These are phyloP conservation scores for Clavulina sp. DNA, from an alignment of 768 basidiomycete species.

Conservation along the genomic window DNA sequence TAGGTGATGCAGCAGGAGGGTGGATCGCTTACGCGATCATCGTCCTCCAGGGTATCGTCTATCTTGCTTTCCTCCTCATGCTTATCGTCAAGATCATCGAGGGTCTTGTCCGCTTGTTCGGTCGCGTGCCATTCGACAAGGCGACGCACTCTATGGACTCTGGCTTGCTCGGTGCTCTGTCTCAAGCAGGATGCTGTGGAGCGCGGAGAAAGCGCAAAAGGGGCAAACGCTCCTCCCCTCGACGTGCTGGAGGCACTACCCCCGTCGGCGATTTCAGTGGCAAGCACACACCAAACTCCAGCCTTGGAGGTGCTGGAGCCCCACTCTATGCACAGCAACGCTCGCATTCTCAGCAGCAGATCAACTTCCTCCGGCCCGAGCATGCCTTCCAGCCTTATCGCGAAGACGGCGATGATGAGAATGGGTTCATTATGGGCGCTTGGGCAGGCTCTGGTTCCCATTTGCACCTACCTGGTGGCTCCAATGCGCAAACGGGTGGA, in stretches of 20 bases:
- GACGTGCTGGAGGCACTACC: constrained; percentile 17
- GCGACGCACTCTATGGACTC: constrained; percentile 64
- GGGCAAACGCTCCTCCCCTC: constrained; percentile 15
- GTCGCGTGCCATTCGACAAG: constrained; percentile 67
- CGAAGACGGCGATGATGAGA: constrained; percentile 58
- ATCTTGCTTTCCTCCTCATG: constrained; percentile 67
- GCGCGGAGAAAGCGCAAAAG: constrained; percentile 24
- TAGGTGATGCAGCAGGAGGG: constrained; percentile 60
- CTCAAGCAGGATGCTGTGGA: constrained; percentile 49
- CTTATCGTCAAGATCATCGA: constrained; percentile 74
- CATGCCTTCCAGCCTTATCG: constrained; percentile 58
- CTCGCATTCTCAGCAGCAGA: background rate
- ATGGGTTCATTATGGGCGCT: constrained; percentile 84
- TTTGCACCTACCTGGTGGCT: background rate
- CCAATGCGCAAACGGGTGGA: constrained; percentile 23
- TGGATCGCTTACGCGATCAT: constrained; percentile 94
- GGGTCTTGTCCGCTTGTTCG: constrained; percentile 58
- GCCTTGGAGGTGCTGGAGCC: background rate
- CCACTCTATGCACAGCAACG: background rate
- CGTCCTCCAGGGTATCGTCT: constrained; percentile 59
- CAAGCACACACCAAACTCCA: constrained; percentile 15
- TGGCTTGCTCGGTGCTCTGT: constrained; percentile 73
- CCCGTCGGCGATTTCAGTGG: constrained; percentile 4
- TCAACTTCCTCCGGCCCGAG: constrained; percentile 61
- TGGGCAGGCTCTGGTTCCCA: constrained; percentile 23